Evolutionary conservation across 2,329 filamentous ascomycete species (phyloP).

Genomic region (Pseudogymnoascus sp.): DNA sequence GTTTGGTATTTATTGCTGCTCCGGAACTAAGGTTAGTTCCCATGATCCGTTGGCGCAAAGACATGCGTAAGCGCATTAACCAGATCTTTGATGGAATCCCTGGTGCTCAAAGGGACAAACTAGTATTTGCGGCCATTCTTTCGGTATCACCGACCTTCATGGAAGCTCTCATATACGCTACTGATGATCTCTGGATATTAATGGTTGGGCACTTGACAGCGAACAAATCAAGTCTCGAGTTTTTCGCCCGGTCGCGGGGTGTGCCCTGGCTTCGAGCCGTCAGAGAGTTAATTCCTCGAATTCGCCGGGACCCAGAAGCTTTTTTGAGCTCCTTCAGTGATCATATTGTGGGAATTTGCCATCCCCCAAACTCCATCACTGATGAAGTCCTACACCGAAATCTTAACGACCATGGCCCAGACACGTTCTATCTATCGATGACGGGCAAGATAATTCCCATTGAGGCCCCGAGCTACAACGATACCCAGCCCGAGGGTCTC

Average conservation of each 20-base stretch:
- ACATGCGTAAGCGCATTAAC: background rate
- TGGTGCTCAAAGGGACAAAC: background rate
- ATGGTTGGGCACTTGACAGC: background rate
- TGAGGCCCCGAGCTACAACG: background rate
- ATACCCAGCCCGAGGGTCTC: background rate
- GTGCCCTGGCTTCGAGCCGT: background rate
- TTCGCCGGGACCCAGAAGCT: background rate
- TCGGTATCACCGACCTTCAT: background rate
- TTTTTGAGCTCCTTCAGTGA: background rate
- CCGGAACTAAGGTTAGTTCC: background rate
- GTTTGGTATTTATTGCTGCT: background rate
- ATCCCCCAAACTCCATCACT: background rate
- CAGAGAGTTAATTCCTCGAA: background rate
- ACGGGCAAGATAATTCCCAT: background rate
- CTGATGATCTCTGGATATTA: background rate
- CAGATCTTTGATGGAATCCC: background rate
- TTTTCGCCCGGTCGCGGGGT: background rate
- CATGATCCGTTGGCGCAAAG: background rate
- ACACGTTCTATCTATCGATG: background rate
- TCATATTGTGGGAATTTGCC: background rate
- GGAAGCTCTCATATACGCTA: background rate
- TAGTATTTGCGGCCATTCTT: background rate
- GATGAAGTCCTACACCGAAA: background rate
- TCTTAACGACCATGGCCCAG: background rate
- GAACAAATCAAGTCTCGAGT: background rate